phyloP scores from a whole-genome alignment of 495 filamentous ascomycete genomes.

The Aspergillus steynii region DNA sequence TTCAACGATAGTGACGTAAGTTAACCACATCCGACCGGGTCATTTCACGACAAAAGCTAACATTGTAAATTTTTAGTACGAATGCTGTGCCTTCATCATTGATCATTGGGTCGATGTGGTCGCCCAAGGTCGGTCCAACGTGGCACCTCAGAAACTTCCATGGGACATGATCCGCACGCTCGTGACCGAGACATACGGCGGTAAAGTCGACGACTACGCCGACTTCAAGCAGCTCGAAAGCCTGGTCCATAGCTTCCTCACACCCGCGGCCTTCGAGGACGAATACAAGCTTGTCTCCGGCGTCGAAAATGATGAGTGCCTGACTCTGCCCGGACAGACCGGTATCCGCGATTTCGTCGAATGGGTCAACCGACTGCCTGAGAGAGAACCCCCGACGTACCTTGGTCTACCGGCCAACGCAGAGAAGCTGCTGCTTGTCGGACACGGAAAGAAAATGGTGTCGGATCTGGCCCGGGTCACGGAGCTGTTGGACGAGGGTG shows the following conservation, averaged over 20 bases:
- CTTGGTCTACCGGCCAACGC: conserved; percentile 95
- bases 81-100: conserved; percentile 94
- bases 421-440: conserved; percentile 91
- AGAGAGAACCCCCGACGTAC: conserved; percentile 95
- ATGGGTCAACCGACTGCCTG: conserved; percentile 90
- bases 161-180: conserved; percentile 97
- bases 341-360: conserved; percentile 81
- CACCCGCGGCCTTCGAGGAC: conserved; percentile 84
- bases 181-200: conserved; percentile 91
- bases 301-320: conserved; percentile 57
- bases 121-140: conserved; percentile 81
- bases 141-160: conserved; percentile 88
- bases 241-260: conserved; percentile 77
- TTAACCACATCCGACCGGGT: conserved; percentile 1
- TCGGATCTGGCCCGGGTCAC: conserved; percentile 79
- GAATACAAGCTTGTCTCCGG: conserved; percentile 83
- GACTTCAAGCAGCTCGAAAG: conserved; percentile 73
- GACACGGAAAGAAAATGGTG: conserved; percentile 83
- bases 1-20: conserved; percentile 99
- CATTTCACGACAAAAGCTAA: conserved; percentile 15
- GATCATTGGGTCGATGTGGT: conserved; percentile 90
- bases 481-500: conserved; percentile 87
- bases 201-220: conserved; percentile 92
- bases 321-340: conserved; percentile 77
- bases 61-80: conserved; percentile 62